phyloP scores from a whole-genome alignment of 768 basidiomycete species.

The Pleurotus cornucopiae region DNA sequence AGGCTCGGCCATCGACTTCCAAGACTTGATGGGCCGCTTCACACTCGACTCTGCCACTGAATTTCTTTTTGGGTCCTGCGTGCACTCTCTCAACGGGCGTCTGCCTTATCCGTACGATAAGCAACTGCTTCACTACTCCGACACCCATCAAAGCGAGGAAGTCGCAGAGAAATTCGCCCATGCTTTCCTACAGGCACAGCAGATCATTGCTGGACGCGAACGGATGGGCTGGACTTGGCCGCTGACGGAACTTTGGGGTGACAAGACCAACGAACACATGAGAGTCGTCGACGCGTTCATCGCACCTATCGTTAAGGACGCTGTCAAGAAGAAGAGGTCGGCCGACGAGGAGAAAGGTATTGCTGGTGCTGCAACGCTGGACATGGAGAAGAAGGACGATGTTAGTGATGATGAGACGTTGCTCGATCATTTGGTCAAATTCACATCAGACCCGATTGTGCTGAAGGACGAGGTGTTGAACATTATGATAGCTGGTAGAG shows the following conservation, averaged over 20 bases:
- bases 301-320: constrained; percentile 47
- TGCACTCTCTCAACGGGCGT: constrained; percentile 45
- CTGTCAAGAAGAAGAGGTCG: constrained; percentile 33
- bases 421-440: constrained; percentile 50
- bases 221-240: constrained; percentile 52
- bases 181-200: constrained; percentile 48
- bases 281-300: constrained; percentile 47
- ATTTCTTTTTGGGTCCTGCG: constrained; percentile 59
- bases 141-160: constrained; percentile 16
- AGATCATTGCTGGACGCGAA: constrained; percentile 36
- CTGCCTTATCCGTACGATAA: constrained; percentile 51
- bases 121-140: constrained; percentile 5
- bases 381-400: constrained; percentile 23
- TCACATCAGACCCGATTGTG: constrained; percentile 45
- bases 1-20: constrained; percentile 57
- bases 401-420: constrained; percentile 41
- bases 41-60: constrained; percentile 66
- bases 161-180: constrained; percentile 35
- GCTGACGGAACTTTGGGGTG: constrained; percentile 41
- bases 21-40: constrained; percentile 59
- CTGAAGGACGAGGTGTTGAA: constrained; percentile 38
- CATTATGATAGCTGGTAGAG: constrained; percentile 45
- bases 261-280: constrained; percentile 45
- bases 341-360: constrained; percentile 1
- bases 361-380: constrained; percentile 13